phyloP scores from a whole-genome alignment of 495 filamentous ascomycete species.

The Tuber indicum region DNA sequence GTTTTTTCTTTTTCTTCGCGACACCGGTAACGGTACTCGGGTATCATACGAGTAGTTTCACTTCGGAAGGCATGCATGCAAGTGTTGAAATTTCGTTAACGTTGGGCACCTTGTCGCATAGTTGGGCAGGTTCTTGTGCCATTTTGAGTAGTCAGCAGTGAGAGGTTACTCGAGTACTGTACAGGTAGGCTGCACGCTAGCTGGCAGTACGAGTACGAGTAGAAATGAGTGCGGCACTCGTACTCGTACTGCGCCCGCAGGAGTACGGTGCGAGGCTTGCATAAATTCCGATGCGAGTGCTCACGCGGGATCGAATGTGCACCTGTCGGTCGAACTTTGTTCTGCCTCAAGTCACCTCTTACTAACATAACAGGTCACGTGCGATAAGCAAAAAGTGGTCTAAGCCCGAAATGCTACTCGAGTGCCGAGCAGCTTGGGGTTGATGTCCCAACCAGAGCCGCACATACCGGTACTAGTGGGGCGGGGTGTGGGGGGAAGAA shows the following conservation, averaged over 20 bases:
- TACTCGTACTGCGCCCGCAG: no score
- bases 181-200: no score
- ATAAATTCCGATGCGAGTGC: background rate
- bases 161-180: background rate
- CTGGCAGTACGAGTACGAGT: no score
- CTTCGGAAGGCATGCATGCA: no score
- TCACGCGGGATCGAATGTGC: background rate
- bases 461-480: background rate
- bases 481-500: background rate
- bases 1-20: no score
- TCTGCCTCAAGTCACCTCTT: background rate
- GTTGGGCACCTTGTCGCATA: background rate
- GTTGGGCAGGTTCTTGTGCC: background rate
- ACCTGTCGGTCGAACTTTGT: background rate
- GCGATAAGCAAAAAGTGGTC: background rate
- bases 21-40: no score
- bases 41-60: no score
- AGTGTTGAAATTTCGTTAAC: no score
- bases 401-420: no score
- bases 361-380: background rate
- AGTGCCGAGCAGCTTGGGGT: background rate
- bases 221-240: no score
- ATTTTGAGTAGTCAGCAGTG: background rate
- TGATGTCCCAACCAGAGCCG: background rate
- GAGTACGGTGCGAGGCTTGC: background rate